Evolutionary conservation across 2,329 filamentous ascomycete genomes (phyloP).

Genomic region (Proliferodiscus dingleyae): DNA sequence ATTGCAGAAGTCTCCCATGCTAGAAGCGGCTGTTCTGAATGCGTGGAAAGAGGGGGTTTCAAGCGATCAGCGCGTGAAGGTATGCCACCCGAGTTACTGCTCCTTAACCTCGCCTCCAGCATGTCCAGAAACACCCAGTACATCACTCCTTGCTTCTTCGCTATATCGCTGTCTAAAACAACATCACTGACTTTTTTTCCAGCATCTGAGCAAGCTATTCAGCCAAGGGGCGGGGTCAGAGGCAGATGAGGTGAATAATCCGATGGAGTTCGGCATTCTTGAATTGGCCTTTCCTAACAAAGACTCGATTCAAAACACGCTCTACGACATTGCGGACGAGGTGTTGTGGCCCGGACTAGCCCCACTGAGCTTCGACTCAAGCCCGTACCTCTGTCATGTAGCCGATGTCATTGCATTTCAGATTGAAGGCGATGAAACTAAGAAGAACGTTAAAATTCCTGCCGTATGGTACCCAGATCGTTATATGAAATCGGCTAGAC

Average conservation of each 20-base stretch:
- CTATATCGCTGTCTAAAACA: not conserved
- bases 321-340: constrained; percentile 32
- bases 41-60: constrained; percentile 19
- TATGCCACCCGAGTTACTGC: not conserved
- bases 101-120: no score
- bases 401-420: constrained; percentile 48
- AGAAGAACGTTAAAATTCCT: constrained; percentile 46
- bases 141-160: no score
- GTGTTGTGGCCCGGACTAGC: constrained; percentile 24
- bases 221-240: constrained; percentile 23
- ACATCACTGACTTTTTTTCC: not conserved
- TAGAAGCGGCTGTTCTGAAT: constrained; percentile 23
- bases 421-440: constrained; percentile 37
- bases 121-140: no score
- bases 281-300: constrained; percentile 24
- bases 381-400: constrained; percentile 30
- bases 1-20: constrained; percentile 33
- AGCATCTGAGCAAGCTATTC: constrained; percentile 21
- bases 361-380: constrained; percentile 17
- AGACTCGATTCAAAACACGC: constrained; percentile 23
- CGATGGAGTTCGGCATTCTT: constrained; percentile 28
- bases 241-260: constrained; percentile 11
- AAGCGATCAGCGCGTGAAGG: constrained; percentile 1
- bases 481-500: constrained; percentile 43
- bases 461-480: constrained; percentile 48